Evolutionary conservation across 78 protist species (phyloP).

Genomic region (Dictyostelium brefeldianum): DNA sequence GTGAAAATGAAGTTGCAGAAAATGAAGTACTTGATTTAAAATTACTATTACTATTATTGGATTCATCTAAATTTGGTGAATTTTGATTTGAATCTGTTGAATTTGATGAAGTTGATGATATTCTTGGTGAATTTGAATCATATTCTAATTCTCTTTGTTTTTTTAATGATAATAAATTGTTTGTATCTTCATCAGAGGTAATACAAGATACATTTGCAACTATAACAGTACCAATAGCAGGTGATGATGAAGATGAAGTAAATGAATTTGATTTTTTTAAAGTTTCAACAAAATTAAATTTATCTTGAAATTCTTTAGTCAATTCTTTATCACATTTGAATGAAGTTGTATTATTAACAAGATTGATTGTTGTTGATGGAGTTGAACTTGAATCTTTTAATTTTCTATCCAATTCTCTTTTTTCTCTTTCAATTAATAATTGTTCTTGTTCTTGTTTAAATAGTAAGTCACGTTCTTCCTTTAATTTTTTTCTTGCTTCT

Average conservation of each 20-base stretch:
- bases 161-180: neutral
- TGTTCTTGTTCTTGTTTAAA: slow-evolving; percentile 24
- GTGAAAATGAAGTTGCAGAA: neutral
- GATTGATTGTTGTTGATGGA: no score
- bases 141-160: neutral
- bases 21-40: neutral
- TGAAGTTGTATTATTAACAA: no score
- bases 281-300: neutral
- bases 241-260: neutral
- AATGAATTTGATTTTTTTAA: no score
- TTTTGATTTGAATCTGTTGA: neutral
- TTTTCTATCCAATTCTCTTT: neutral
- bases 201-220: neutral
- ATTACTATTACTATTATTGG: neutral
- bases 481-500: slow-evolving; percentile 2
- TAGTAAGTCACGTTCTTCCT: slow-evolving; percentile 33
- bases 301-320: slow-evolving; percentile 1
- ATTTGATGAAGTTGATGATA: neutral
- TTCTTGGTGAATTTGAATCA: neutral
- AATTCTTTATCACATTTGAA: neutral
- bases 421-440: neutral
- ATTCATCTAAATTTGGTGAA: neutral
- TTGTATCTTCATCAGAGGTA: neutral
- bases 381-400: neutral
- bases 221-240: neutral